Conservation (phyloP, 2,329 filamentous ascomycete species). For the Lithohypha guttulata region DNA sequence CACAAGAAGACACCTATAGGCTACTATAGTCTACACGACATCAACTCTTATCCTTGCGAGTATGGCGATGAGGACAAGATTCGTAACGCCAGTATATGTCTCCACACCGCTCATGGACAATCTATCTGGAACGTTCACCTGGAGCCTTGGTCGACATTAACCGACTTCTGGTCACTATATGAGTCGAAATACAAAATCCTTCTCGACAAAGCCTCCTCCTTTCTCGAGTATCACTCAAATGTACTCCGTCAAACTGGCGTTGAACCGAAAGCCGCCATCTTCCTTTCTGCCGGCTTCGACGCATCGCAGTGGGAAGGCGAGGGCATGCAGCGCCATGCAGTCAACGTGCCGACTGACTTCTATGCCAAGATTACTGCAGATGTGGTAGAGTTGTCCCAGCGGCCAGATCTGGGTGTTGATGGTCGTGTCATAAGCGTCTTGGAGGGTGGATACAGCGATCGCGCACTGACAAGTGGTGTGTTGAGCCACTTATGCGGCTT, state of each 20-base stretch:
- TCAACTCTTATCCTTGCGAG: constrained; percentile 97
- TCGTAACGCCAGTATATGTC: constrained; percentile 83
- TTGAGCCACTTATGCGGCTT: constrained; percentile 83
- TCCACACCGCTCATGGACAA: constrained; percentile 89
- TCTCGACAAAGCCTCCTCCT: constrained; percentile 68
- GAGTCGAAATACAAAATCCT: constrained; percentile 65
- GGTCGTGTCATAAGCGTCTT: constrained; percentile 86
- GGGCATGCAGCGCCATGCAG: constrained; percentile 90
- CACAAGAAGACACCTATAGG: constrained; percentile 83
- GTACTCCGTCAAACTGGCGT: constrained; percentile 47
- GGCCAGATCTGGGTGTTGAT: constrained; percentile 65
- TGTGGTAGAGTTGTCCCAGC: constrained; percentile 68
- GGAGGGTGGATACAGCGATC: constrained; percentile 91
- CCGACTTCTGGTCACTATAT: constrained; percentile 86
- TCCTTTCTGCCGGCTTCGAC: constrained; percentile 92
- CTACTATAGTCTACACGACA: constrained; percentile 95
- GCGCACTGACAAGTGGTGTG: constrained; percentile 77
- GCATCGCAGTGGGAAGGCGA: constrained; percentile 87
- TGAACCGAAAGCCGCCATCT: constrained; percentile 74
- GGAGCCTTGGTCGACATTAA: constrained; percentile 68
- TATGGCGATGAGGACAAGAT: constrained; percentile 88
- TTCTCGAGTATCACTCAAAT: constrained; percentile 62
- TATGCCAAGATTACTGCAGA: constrained; percentile 86
- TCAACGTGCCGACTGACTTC: constrained; percentile 93
- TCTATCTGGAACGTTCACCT: constrained; percentile 94